A percentile compares a stretch with the other conserved stretches of the same genome.
These are phyloP conservation scores for Dactylellina sp. DNA, from an alignment of 2,329 filamentous ascomycete species.

Conservation along the genomic window DNA sequence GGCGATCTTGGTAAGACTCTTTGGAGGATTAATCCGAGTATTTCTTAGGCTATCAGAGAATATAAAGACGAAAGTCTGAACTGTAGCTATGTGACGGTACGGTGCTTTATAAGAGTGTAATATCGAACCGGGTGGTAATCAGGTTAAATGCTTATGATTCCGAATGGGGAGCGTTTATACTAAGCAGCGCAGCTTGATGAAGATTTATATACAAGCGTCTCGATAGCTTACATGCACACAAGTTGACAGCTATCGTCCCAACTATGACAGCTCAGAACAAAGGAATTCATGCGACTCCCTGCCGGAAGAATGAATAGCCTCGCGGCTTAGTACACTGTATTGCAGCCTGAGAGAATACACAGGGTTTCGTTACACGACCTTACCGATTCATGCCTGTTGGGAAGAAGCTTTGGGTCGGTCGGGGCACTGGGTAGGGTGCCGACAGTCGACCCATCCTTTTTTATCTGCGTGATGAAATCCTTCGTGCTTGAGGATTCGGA, in stretches of 20 bases:
- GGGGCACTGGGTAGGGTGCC: neutral
- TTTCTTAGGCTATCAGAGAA: slow-evolving; percentile 12
- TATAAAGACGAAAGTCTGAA: neutral
- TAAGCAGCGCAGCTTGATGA: no score
- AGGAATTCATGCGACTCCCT: slow-evolving; percentile 24
- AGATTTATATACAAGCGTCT: neutral
- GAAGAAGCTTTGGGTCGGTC: slow-evolving; percentile 2
- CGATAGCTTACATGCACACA: no score
- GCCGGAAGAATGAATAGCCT: slow-evolving; percentile 5
- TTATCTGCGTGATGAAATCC: slow-evolving; percentile 33
- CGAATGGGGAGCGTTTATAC: neutral
- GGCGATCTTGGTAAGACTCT: neutral
- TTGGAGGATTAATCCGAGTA: slow-evolving; percentile 9
- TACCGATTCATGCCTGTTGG: neutral
- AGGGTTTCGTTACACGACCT: slow-evolving; percentile 17
- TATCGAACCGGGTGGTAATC: neutral
- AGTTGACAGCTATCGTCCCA: no score
- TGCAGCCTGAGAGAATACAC: neutral
- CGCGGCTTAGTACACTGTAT: slow-evolving; percentile 1
- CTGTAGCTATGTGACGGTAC: no score
- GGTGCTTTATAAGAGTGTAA: neutral
- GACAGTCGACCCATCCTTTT: neutral
- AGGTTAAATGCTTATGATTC: neutral
- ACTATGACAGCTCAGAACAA: slow-evolving; percentile 17
- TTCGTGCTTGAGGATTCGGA: slow-evolving; percentile 3